Percentiles rank a stretch among this genome's conserved stretches.
phyloP scores from a whole-genome alignment of 495 filamentous ascomycete genomes.

The Hypomontagnella submonticulosa region DNA sequence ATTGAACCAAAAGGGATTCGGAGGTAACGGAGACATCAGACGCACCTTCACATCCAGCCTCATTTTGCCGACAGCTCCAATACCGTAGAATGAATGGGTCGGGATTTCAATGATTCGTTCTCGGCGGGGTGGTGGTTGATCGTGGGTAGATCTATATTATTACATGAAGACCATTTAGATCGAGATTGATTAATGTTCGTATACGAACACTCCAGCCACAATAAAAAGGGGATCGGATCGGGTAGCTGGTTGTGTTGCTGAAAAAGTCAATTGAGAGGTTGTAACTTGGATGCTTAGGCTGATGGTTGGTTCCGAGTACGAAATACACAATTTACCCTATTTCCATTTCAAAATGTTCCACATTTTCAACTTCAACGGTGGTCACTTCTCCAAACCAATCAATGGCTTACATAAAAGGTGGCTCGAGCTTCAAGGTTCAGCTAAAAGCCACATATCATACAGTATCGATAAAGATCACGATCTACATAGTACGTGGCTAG shows the following conservation, averaged over 20 bases:
- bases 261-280: slow-evolving; percentile 12
- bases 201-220: background rate
- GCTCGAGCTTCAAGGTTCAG: slow-evolving; percentile 1
- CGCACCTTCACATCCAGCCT: slow-evolving; percentile 91
- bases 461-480: background rate
- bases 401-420: slow-evolving; percentile 20
- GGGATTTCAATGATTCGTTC: slow-evolving; percentile 34
- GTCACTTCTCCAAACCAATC: slow-evolving; percentile 30
- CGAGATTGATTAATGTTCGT: background rate
- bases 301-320: background rate
- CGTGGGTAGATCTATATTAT: slow-evolving; percentile 32
- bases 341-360: slow-evolving; percentile 29
- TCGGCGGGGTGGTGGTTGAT: slow-evolving; percentile 30
- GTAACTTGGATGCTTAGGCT: slow-evolving; percentile 14
- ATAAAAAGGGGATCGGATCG: background rate
- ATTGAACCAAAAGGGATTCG: slow-evolving; percentile 31
- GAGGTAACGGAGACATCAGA: slow-evolving; percentile 39
- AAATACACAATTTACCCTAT: slow-evolving; percentile 31
- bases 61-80: slow-evolving; percentile 68
- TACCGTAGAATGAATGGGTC: slow-evolving; percentile 24
- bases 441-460: background rate
- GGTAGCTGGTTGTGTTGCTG: background rate
- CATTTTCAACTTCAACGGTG: slow-evolving; percentile 41
- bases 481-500: no score
- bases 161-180: slow-evolving; percentile 26